Evolutionary conservation across 805 yeast species (phyloP), one percentile per base, ranked within the genome.

Genomic region (Ogataea henricii): DNA sequence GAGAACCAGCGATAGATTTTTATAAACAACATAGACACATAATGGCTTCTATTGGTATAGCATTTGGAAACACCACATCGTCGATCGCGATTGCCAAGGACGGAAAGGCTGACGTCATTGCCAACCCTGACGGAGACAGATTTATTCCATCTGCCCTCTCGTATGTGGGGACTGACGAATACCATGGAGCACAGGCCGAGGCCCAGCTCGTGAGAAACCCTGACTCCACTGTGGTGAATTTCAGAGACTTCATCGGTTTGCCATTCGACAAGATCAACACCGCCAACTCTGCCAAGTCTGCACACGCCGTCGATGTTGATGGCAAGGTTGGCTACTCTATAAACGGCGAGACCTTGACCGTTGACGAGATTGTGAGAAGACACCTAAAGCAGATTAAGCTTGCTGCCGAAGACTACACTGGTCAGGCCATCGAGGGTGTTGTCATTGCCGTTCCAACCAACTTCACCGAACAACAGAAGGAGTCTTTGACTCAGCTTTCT

Each of bases 61-160:
- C 97, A 36, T 92, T 94, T 69, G 99, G 99, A 69, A 94, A 94
- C 81, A 86, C 96, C 41, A 82, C 96, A 52, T 87, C 97, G 42
- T 88, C 97, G 50, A 90, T 94, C 67, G 97, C 98, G 42, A 88
- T 84, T 63, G 87, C 91, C 57, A 72, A 78, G 53, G 97, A 92
- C 63, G 97, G 97, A 53, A 87, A 86, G 68, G 94, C 89, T 55
- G 97, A 94, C 66, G 96, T 94, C 57, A 92, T 94, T 68, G 99
- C 99, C 58, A 92, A 94, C 82, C 97, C 95, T 58, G 99, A 94
- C 66, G 99, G 99, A 70, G 98, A 94, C 73, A 89, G 98, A 75
- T 80, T 92, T 51, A 94, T 94, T 66, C 96, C 98, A 53, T 87
- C 98, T 23, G 87, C 87, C 50, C 78, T 94, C 52, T 83, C 97